phyloP scores from a whole-genome alignment of 2,329 filamentous ascomycete genomes.

The Neocatenulostroma microsporum region DNA sequence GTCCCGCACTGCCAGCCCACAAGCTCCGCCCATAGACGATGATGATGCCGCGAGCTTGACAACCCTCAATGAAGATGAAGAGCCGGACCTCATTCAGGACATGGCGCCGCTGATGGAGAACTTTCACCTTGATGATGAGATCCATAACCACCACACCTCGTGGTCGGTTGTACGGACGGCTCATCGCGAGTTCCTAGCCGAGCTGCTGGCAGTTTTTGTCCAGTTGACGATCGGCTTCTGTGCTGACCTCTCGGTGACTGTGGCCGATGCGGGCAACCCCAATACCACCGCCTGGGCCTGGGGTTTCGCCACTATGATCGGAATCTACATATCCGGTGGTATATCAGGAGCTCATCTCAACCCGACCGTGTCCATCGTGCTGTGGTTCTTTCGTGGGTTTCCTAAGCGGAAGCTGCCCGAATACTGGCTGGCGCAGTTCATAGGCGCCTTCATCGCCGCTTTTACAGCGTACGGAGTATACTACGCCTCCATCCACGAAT shows the following conservation, averaged over 20 bases:
- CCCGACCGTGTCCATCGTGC: slow-evolving; percentile 38
- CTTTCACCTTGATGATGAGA: slow-evolving; percentile 38
- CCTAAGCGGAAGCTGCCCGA: slow-evolving; percentile 44
- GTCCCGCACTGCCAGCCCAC: no score
- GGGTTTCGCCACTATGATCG: slow-evolving; percentile 49
- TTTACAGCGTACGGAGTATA: slow-evolving; percentile 42
- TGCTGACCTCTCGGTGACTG: slow-evolving; percentile 41
- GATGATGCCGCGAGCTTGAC: slow-evolving; percentile 6
- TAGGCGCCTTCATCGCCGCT: slow-evolving; percentile 45
- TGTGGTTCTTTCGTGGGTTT: slow-evolving; percentile 44
- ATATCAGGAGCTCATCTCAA: slow-evolving; percentile 42
- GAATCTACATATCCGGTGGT: slow-evolving; percentile 35
- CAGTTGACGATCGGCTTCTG: slow-evolving; percentile 40
- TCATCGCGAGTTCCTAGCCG: slow-evolving; percentile 47
- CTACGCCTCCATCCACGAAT: slow-evolving; percentile 31
- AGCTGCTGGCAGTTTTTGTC: slow-evolving; percentile 42
- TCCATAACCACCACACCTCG: slow-evolving; percentile 39
- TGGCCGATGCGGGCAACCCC: slow-evolving; percentile 29
- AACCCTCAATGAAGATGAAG: slow-evolving; percentile 29
- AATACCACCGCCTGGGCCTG: slow-evolving; percentile 39
- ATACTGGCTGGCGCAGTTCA: slow-evolving; percentile 46
- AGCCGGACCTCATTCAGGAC: slow-evolving; percentile 35
- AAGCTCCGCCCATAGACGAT: no score
- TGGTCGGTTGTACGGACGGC: slow-evolving; percentile 45
- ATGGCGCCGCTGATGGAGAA: slow-evolving; percentile 38